phyloP scores from a whole-genome alignment of 768 basidiomycete genomes.

The Agaricus blazei region DNA sequence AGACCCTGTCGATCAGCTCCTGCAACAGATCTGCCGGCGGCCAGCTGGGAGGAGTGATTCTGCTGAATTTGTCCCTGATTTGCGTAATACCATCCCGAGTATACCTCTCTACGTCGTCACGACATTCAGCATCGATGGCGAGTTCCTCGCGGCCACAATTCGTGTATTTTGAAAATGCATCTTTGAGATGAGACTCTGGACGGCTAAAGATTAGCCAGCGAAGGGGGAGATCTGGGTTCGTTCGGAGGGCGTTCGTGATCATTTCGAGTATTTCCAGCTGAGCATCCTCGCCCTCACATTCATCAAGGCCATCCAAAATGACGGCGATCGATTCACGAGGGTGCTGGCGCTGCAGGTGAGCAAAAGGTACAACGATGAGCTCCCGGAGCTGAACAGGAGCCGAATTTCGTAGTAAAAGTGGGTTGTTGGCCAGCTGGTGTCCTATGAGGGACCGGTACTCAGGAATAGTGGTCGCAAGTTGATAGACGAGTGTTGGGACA shows the following conservation, averaged over 20 bases:
- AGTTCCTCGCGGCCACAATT: background rate
- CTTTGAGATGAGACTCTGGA: background rate
- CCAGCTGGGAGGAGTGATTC: background rate
- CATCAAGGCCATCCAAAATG: too few relatives aligned
- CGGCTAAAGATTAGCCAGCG: conserved; percentile 2
- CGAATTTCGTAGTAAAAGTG: background rate
- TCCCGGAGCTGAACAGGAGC: background rate
- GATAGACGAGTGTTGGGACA: conserved; percentile 2
- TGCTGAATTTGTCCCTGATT: background rate
- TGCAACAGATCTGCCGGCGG: background rate
- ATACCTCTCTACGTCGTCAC: too few relatives aligned
- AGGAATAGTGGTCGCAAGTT: background rate
- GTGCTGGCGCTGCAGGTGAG: background rate
- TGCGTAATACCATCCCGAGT: background rate
- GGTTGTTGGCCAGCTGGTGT: background rate
- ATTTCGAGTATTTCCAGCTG: background rate
- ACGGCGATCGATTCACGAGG: too few relatives aligned
- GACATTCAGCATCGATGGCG: background rate
- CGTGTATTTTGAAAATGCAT: background rate
- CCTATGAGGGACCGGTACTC: background rate
- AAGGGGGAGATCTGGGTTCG: background rate
- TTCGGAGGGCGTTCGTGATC: background rate
- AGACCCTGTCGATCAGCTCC: background rate
- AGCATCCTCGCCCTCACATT: too few relatives aligned
- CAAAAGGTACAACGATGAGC: conserved; percentile 5